These are phyloP conservation scores for Thyridium curvatum DNA, from an alignment of 2,329 filamentous ascomycete genomes.

Conservation along the genomic window DNA sequence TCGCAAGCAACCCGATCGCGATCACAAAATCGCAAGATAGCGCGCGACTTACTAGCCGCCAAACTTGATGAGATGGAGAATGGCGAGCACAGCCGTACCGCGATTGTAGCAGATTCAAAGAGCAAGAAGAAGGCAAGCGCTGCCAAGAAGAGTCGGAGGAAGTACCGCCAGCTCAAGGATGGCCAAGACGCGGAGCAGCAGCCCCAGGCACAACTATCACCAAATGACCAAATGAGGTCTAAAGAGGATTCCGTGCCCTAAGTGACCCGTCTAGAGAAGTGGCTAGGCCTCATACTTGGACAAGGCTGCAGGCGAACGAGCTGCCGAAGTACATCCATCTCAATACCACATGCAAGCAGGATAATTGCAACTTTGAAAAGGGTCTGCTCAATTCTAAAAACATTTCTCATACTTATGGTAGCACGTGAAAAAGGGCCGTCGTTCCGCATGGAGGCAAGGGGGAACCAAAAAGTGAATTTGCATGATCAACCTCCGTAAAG, in stretches of 20 bases:
- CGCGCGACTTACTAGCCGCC: constrained; percentile 69
- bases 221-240: neutral
- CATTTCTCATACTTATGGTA: constrained; percentile 3
- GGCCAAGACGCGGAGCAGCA: constrained; percentile 22
- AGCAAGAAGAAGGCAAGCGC: constrained; percentile 68
- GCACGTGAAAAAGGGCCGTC: constrained; percentile 1
- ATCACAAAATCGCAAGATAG: constrained; percentile 80
- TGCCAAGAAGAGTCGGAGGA: constrained; percentile 75
- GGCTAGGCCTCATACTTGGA: no score
- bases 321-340: no score
- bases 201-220: neutral
- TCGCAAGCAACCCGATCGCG: constrained; percentile 86
- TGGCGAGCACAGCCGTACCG: constrained; percentile 61
- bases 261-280: no score
- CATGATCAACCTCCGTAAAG: constrained; percentile 50
- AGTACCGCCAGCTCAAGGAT: constrained; percentile 61
- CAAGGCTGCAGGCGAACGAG: no score
- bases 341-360: neutral
- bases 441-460: constrained; percentile 1
- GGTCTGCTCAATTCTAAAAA: neutral
- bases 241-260: neutral
- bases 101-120: constrained; percentile 56
- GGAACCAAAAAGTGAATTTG: constrained; percentile 41
- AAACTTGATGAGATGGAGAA: constrained; percentile 66
- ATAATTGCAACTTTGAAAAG: neutral